A percentile compares a stretch with the other conserved stretches of the same genome.
These are phyloP conservation scores for Lindgomyces ingoldianus DNA, from an alignment of 495 filamentous ascomycete species.

Conservation along the genomic window DNA sequence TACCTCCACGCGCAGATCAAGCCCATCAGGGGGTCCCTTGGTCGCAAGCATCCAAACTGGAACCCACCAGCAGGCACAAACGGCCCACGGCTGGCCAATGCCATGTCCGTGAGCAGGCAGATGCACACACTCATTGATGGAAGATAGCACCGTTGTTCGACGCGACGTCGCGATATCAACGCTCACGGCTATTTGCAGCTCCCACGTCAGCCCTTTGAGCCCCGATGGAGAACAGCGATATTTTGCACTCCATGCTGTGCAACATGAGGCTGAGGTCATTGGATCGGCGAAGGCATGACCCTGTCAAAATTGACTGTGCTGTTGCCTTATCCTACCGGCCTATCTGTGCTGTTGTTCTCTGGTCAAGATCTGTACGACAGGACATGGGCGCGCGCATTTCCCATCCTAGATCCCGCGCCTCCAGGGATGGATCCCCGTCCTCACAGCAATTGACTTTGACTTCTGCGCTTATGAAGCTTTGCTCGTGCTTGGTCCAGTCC, in stretches of 20 bases:
- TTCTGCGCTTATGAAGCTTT: not conserved
- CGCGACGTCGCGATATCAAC: conserved; percentile 13
- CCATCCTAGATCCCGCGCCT: not conserved
- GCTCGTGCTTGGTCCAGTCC: not conserved
- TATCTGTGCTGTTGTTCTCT: not conserved
- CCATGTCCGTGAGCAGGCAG: conserved; percentile 14
- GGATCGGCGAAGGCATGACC: not conserved
- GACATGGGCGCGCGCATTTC: conserved; percentile 8
- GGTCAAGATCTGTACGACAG: conserved; percentile 8
- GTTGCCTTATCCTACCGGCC: no score
- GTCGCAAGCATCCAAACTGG: not conserved
- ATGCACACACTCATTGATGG: conserved; percentile 14
- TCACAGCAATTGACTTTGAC: not conserved
- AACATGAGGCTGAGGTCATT: conserved; percentile 28
- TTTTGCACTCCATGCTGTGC: not conserved
- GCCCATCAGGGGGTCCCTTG: conserved; percentile 5
- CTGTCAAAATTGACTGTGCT: no score
- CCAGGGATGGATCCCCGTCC: not conserved
- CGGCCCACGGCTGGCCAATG: not conserved
- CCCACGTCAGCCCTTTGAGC: conserved; percentile 20
- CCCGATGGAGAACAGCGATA: not conserved
- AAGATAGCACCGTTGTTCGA: conserved; percentile 6
- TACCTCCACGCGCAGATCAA: conserved; percentile 25
- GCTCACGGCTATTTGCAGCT: conserved; percentile 28
- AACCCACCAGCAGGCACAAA: conserved; percentile 24